A percentile compares a stretch with the other conserved stretches of the same genome.
phyloP scores from a whole-genome alignment of 768 basidiomycete genomes.

The Macrolepiota dolichaula region DNA sequence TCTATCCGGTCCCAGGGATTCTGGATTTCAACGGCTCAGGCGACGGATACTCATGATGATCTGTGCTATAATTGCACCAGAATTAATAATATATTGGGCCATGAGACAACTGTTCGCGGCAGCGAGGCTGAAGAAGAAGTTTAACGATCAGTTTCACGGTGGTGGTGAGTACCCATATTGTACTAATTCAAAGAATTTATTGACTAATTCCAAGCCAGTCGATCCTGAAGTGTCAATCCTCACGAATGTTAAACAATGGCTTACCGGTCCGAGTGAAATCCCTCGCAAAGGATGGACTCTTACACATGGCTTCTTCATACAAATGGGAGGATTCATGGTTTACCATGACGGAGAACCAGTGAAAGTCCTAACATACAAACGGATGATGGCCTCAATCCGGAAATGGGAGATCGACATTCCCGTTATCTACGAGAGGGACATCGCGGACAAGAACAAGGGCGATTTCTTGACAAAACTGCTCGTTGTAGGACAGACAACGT shows the following conservation, averaged over 20 bases:
- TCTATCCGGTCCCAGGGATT: not conserved
- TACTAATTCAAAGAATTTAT: not conserved
- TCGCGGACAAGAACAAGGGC: constrained; percentile 21
- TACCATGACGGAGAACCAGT: not conserved
- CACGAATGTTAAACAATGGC: not conserved
- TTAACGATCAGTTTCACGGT: not conserved
- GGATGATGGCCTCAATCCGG: not conserved
- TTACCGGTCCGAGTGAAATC: not conserved
- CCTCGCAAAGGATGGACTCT: constrained; percentile 16
- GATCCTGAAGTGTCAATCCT: not conserved
- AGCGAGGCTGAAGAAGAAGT: not conserved
- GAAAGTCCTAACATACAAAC: constrained; percentile 1
- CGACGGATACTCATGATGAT: not conserved
- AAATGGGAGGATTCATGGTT: constrained; percentile 14
- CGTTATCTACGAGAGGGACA: not conserved
- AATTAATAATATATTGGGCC: constrained; percentile 1
- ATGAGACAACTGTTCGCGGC: not conserved
- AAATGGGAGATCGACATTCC: not conserved
- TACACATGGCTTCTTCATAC: no score
- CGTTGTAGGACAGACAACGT: constrained; percentile 18
- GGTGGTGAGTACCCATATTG: not conserved
- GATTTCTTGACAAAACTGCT: constrained; percentile 20
- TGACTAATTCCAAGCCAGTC: not conserved
- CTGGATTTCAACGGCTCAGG: constrained; percentile 12
- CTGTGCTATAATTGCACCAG: no score